Evolutionary conservation across 805 yeast genomes (phyloP), one percentile per base, ranked within the genome.

Genomic region (Hanseniaspora lindneri): DNA sequence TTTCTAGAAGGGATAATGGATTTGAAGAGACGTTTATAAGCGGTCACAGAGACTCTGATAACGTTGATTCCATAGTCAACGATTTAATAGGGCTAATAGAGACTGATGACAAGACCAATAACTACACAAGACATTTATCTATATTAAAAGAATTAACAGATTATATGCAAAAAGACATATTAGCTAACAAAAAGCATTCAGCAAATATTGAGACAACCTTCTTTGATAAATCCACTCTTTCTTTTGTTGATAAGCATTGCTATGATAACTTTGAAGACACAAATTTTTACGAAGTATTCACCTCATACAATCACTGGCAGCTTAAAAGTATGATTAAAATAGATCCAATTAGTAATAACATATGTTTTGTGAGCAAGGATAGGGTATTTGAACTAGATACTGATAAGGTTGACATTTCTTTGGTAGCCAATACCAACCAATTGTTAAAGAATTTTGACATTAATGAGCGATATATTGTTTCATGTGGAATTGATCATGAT

Each of bases 261-360:
- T 46, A 39, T 25, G 30, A 34, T 16, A 11, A 16, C 8, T 21
- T 13, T 13, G 24, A 33, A 2, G 16, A 29, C 14, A 14, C 35
- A 2, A 32, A 19, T 16, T 46, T 46, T 19, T 46, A 24, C 29
- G 32, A 25, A 9, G 20, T 17, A 3, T 25, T 27, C 19, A 46
- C 49, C 2, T 30, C 34, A 10, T 46, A 25, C 27, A 34, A 46
- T 21, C 49, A 46, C 14, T 46, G 49, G 49, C 49, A 46, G 14
- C 17, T 46, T 14, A 46, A 46, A n/a, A 41, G 39, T 16, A 46
- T 27, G 11, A 35, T 46, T 14, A 27, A 27, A 4, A 17, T 35
- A 14, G 47, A 43, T 19, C 41, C 47, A 20, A 10, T 27, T n/a
- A 25, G 9, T 25, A 30, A 16, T 10, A 24, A 37, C 21, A 24